Evolutionary conservation across 164 flowering plant genomes (phyloP).

Genomic region (Vitis amurensis): DNA sequence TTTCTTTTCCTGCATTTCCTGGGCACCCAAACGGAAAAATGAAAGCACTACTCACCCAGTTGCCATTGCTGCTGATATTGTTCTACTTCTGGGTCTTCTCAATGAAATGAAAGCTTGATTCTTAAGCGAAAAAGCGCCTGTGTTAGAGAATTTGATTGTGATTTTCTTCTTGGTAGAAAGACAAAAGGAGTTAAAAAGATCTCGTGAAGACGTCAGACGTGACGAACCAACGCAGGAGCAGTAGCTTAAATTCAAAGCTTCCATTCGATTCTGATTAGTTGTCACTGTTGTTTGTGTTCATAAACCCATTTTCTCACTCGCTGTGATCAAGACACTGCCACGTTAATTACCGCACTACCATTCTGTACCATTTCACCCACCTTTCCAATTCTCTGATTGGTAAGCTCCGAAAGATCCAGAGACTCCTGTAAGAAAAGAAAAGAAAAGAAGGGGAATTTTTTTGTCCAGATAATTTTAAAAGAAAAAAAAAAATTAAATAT

Average conservation of each 20-base stretch:
- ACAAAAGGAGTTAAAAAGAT: neutral
- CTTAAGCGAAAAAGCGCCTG: neutral
- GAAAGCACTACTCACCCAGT: constrained; percentile 22
- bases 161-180: neutral
- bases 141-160: neutral
- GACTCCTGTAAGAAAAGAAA: no score
- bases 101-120: neutral
- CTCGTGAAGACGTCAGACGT: constrained; percentile 5
- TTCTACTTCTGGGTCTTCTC: constrained; percentile 6
- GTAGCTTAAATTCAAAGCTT: neutral
- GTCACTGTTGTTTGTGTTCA: no score
- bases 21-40: neutral
- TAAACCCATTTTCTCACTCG: no score
- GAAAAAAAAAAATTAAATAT: no score
- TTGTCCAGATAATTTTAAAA: no score
- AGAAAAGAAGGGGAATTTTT: no score
- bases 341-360: no score
- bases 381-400: no score
- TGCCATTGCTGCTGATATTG: constrained; percentile 20
- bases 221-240: constrained; percentile 1
- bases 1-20: neutral
- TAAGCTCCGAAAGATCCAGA: no score
- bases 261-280: neutral
- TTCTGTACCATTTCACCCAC: no score
- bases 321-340: no score